Base-by-base conservation (phyloP, 2,329 filamentous ascomycete species). In the Apiospora kogelbergensis region DNA sequence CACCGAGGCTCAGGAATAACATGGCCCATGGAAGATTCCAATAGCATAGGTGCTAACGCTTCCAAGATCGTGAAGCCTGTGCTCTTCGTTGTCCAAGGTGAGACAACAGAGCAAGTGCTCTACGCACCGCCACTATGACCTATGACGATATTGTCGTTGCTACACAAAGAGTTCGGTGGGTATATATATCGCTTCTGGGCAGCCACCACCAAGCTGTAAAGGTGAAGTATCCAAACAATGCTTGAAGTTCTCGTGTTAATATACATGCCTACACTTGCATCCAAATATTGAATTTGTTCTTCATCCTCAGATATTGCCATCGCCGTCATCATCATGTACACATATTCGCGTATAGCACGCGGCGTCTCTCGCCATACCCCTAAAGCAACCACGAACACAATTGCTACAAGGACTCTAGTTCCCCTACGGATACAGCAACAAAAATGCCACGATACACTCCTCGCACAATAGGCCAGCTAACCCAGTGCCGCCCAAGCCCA, bases 31-130 rank as follows among this genome's bases (percentile, higher is more conserved):
- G 30, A 30, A 60, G 26, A 60, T n/a, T 17, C 30, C 17, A 37
- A 37, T 60, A 60, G 53, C 53, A 60, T 60, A 60, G 30, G 20
- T 37, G 15, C 53, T 60, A 37, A 60, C 30, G 53, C 37, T 60
- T 60, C 30, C 53, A 60, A 60, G 17, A 60, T 60, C 53, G 53
- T 60, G 53, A 60, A 60, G 53, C 37, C 53, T 60, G 53, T 37
- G 53, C 53, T 60, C 17, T 60, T n/a, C 53, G 53, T 37, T 60
- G 26, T 60, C 53, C 30, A 11, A 33, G 48, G 48, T 60, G 48
- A 60, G 48, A 60, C 26, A 33, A 17, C 48, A 33, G 10, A 37
- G 7, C 48, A 60, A 60, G 53, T 60, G 30, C 20, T 20, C 26
- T n/a, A 37, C 30, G 53, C 53, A 60, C 30, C 53, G 53, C 53